Evolutionary conservation across 2,329 filamentous ascomycete genomes (phyloP).

Genomic region (Aspergillus brasiliensis): DNA sequence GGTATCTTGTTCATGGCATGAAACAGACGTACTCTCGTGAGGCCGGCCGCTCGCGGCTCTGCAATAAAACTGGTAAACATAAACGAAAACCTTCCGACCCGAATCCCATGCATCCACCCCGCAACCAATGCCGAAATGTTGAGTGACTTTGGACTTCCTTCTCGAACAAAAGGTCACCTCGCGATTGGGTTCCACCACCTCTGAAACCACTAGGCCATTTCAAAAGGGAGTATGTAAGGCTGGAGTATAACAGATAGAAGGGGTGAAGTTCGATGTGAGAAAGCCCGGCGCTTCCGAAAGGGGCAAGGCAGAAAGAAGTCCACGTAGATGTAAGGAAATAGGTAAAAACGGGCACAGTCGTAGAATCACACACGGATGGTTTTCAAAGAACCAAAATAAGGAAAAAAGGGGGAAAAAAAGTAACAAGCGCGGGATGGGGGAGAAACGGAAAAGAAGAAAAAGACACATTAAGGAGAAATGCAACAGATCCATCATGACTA

Average conservation of each 20-base stretch:
- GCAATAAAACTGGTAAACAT: conserved; percentile 15
- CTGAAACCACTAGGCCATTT: conserved; percentile 15
- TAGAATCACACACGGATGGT: conserved; percentile 23
- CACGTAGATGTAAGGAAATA: conserved; percentile 8
- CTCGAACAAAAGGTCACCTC: conserved; percentile 6
- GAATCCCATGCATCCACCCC: conserved; percentile 15
- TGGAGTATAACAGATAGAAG: conserved; percentile 20
- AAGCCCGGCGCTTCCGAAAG: conserved; percentile 21
- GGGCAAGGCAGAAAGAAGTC: conserved; percentile 13
- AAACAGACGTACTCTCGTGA: conserved; percentile 34
- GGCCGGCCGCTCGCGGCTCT: conserved; percentile 26
- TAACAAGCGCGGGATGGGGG: neutral
- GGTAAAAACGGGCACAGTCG: conserved; percentile 17
- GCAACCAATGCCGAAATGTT: conserved; percentile 16
- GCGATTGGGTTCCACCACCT: conserved; percentile 13
- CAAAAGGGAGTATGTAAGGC: conserved; percentile 15
- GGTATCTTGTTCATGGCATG: conserved; percentile 41
- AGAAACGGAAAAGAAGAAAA: conserved; percentile 17
- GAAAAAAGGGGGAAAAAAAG: conserved; percentile 17
- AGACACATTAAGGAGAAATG: conserved; percentile 8
- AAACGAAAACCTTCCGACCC: conserved; percentile 17
- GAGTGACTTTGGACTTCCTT: neutral
- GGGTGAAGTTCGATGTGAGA: conserved; percentile 11
- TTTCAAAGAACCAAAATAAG: conserved; percentile 24
- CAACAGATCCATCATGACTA: conserved; percentile 26